Base-by-base conservation (phyloP, 495 filamentous ascomycete species). In the Patellaria atrata region DNA sequence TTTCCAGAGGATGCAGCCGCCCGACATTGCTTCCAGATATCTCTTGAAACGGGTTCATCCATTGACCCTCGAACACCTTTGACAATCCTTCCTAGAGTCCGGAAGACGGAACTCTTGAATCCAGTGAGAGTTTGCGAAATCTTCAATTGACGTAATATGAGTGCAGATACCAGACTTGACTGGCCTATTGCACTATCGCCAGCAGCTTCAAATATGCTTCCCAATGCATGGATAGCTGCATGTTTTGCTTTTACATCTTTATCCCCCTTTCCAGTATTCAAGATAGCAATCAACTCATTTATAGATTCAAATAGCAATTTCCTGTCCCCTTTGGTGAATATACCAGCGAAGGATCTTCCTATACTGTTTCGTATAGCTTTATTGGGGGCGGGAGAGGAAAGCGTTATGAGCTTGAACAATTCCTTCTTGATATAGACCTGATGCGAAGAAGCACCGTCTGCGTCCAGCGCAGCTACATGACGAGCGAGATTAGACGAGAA, bases 241-340 rank as follows among this genome's bases (percentile, higher is more conserved):
- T 93, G 84, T 54, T 80, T 85, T 13, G 63, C 65, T 47, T 64
- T 67, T 3, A 78, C 29, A 35, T 94, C 89, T 34, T 70, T 78
- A 51, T 94, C 87, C 17, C 64, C 64, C 54, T 94, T 99, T 13
- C 80, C 73, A 15, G 51, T 37, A 49, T 77, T 77, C 26, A 91
- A 51, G 26, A 94, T 73, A 11, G 59, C 71, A 2, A 85, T 64
- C 2, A 99, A 60, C 43, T 94, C 87, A 40, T 87, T 92, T 44
- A 94, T 77, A 5, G 84, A 83, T 53, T 99, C 89, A 53, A 87
- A 96, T 2, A 99, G 67, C 31, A 86, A 62, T 52, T 89, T 94
- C 37, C 89, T 68, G 54, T 94, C 85, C 3, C 91, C 91, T 54
- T 82, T 85, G 17, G 64, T 69, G 38, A 99, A 77, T 35, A 99